Conservation (phyloP, 2,329 filamentous ascomycete genomes). For the Laburnicola sp. region DNA sequence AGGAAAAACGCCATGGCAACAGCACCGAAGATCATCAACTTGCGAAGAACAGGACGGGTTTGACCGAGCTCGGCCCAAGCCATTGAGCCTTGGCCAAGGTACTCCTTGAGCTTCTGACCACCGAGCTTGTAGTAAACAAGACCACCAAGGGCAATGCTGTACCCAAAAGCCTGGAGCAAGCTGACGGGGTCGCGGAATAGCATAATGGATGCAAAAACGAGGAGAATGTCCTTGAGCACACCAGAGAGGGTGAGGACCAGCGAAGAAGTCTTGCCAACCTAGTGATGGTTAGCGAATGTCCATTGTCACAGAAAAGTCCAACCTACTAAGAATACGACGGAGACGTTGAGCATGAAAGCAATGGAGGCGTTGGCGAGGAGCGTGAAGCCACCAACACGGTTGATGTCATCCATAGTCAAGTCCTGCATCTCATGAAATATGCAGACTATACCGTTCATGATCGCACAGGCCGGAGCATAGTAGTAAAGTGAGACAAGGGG, state of each 20-base stretch:
- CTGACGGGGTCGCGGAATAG: conserved; percentile 79
- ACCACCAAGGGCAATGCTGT: conserved; percentile 75
- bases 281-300: conserved; percentile 16
- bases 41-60: conserved; percentile 74
- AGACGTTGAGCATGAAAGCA: conserved; percentile 81
- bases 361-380: conserved; percentile 76
- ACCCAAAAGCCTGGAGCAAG: conserved; percentile 78
- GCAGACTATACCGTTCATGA: conserved; percentile 76
- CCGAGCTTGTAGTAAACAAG: conserved; percentile 88
- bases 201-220: conserved; percentile 76
- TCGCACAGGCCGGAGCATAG: conserved; percentile 80
- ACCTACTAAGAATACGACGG: conserved; percentile 81
- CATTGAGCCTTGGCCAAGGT: conserved; percentile 70
- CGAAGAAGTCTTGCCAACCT: conserved; percentile 88
- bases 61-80: conserved; percentile 86
- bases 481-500: conserved; percentile 87
- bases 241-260: conserved; percentile 84
- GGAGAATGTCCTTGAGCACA: conserved; percentile 85
- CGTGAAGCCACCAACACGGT: conserved; percentile 71
- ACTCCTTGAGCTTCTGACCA: conserved; percentile 79
- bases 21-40: conserved; percentile 70
- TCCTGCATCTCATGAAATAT: conserved; percentile 73
- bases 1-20: conserved; percentile 68
- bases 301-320: not conserved
- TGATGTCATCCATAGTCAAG: conserved; percentile 69